phyloP scores from a whole-genome alignment of 768 basidiomycete species.

The Boletus rubroflammeus region DNA sequence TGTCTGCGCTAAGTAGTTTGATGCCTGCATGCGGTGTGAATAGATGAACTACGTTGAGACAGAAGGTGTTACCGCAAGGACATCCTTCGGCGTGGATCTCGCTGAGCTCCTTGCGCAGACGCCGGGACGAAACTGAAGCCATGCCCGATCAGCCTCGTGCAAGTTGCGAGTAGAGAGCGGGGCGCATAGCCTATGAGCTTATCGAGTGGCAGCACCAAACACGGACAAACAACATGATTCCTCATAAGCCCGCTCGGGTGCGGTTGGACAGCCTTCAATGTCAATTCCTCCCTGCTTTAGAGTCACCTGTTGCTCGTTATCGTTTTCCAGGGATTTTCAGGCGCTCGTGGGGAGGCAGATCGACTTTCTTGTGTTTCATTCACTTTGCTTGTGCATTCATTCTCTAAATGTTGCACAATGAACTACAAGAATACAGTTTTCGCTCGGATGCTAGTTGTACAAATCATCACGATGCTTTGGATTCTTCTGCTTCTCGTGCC shows the following conservation, averaged over 20 bases:
- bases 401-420: slow-evolving; percentile 12
- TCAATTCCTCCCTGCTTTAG: slow-evolving; percentile 57
- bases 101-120: slow-evolving; percentile 66
- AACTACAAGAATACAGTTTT: slow-evolving; percentile 25
- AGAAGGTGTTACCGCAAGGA: slow-evolving; percentile 50
- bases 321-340: slow-evolving; percentile 45
- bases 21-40: slow-evolving; percentile 51
- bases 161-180: slow-evolving; percentile 7
- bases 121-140: slow-evolving; percentile 59
- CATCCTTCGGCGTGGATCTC: slow-evolving; percentile 67
- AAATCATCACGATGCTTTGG: slow-evolving; percentile 4
- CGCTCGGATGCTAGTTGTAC: neutral
- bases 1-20: slow-evolving; percentile 66
- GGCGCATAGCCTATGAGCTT: neutral
- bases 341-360: slow-evolving; percentile 73
- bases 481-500: slow-evolving; percentile 35
- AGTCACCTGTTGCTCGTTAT: slow-evolving; percentile 59
- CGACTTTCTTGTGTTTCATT: slow-evolving; percentile 27
- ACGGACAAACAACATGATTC: slow-evolving; percentile 34
- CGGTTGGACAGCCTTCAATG: slow-evolving; percentile 23
- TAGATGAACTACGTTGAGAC: neutral
- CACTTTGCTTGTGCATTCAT: slow-evolving; percentile 13
- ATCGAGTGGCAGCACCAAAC: slow-evolving; percentile 27
- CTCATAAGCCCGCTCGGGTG: slow-evolving; percentile 25
- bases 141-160: slow-evolving; percentile 34